Conservation (phyloP, 2,329 filamentous ascomycete species). For the Sporothrix pallida region DNA sequence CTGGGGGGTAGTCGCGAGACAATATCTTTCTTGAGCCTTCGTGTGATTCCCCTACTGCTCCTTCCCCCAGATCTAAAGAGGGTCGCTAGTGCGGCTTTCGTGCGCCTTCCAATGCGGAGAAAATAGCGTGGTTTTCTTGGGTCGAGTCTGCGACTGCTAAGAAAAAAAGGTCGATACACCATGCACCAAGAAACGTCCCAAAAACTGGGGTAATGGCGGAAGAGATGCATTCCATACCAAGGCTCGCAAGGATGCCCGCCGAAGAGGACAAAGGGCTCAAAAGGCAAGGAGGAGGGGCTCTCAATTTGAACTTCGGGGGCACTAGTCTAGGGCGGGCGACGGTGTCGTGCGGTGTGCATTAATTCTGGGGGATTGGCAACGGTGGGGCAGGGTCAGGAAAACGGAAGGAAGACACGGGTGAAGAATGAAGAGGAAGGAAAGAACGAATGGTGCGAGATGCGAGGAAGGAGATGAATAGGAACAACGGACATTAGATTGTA, state of each 20-base stretch:
- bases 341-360: background rate
- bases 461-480: background rate
- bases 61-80: constrained; percentile 9
- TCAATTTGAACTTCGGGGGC: background rate
- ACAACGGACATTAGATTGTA: background rate
- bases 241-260: background rate
- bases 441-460: background rate
- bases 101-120: constrained; percentile 25
- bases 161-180: constrained; percentile 1
- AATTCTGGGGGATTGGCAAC: constrained; percentile 1
- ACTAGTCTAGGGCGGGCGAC: constrained; percentile 6
- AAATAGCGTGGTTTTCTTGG: constrained; percentile 26
- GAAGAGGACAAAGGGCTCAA: constrained; percentile 8
- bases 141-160: background rate
- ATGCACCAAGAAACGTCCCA: too few relatives aligned
- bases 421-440: background rate
- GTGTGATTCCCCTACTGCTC: constrained; percentile 15
- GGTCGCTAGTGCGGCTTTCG: constrained; percentile 27
- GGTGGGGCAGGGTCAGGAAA: background rate
- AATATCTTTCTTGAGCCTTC: background rate
- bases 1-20: background rate
- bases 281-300: background rate
- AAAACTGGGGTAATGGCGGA: constrained; percentile 15
- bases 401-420: background rate
- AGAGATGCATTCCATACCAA: background rate